Conservation (phyloP, 345 rosid genomes). For the Hirschfeldia incana region DNA sequence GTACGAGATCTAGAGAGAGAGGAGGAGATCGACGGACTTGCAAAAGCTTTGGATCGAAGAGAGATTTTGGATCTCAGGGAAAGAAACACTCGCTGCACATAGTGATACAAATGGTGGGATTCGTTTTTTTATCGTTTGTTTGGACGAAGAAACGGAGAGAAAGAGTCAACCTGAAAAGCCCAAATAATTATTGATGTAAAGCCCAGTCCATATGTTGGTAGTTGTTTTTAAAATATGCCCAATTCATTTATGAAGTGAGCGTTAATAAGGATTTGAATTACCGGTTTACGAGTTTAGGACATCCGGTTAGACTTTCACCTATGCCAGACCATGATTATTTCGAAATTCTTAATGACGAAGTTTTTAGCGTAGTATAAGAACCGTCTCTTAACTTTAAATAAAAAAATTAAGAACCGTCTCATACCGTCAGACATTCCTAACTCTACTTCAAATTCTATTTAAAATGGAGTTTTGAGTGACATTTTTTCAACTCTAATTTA, state of each 20-base stretch:
- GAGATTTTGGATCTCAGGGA: conserved; percentile 37
- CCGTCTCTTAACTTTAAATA: no score
- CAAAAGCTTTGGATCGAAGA: conserved; percentile 12
- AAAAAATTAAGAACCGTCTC: no score
- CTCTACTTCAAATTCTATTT: no score
- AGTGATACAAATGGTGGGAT: neutral
- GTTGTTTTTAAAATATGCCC: conserved; percentile 3
- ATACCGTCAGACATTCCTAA: no score
- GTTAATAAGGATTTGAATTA: neutral
- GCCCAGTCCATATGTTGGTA: conserved; percentile 4
- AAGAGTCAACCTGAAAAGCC: conserved; percentile 15
- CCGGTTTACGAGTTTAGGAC: no score
- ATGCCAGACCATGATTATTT: no score
- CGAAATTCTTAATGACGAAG: no score
- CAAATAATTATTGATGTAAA: neutral
- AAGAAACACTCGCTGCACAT: conserved; percentile 13
- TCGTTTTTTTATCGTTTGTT: neutral
- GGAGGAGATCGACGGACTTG: conserved; percentile 26
- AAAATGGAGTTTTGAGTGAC: no score
- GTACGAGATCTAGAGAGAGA: conserved; percentile 30
- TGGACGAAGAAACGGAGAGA: neutral
- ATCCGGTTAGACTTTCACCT: no score
- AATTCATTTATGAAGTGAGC: neutral
- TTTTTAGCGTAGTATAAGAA: no score
- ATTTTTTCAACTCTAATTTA: no score